These are phyloP conservation scores for Passiflora organensis DNA, from an alignment of 345 rosid genomes.

Conservation along the genomic window DNA sequence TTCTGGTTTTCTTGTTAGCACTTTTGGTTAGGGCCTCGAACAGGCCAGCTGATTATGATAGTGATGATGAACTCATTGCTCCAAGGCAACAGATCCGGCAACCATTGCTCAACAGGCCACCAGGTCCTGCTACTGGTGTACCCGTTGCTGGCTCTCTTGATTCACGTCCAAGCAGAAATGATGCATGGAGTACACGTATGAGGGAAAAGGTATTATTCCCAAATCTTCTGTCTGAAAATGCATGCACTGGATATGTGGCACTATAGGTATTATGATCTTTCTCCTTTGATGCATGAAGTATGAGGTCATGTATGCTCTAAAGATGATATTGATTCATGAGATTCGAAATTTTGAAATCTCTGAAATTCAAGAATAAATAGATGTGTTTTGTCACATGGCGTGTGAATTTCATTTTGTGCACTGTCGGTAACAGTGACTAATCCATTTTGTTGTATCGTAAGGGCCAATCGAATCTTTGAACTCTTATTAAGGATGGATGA, in stretches of 20 bases:
- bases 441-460: too few species aligned
- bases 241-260: too few species aligned
- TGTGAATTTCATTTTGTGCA: too few species aligned
- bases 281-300: neutral
- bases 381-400: too few species aligned
- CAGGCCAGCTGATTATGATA: constrained; percentile 76
- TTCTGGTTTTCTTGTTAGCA: constrained; percentile 73
- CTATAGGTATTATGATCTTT: neutral
- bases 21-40: constrained; percentile 76
- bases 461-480: too few species aligned
- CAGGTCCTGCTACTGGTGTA: constrained; percentile 64
- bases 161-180: constrained; percentile 86
- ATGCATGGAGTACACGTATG: constrained; percentile 99
- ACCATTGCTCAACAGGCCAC: constrained; percentile 73
- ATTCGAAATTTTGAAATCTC: too few species aligned
- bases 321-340: too few species aligned
- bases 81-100: constrained; percentile 80
- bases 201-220: constrained; percentile 71
- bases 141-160: constrained; percentile 78
- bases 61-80: constrained; percentile 79
- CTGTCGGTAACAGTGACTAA: too few species aligned
- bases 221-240: neutral
- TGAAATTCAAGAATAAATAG: too few species aligned
- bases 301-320: too few species aligned
- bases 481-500: too few species aligned